phyloP scores from a whole-genome alignment of 2,329 filamentous ascomycete genomes.

The Stagonosporopsis cucurbitacearum region DNA sequence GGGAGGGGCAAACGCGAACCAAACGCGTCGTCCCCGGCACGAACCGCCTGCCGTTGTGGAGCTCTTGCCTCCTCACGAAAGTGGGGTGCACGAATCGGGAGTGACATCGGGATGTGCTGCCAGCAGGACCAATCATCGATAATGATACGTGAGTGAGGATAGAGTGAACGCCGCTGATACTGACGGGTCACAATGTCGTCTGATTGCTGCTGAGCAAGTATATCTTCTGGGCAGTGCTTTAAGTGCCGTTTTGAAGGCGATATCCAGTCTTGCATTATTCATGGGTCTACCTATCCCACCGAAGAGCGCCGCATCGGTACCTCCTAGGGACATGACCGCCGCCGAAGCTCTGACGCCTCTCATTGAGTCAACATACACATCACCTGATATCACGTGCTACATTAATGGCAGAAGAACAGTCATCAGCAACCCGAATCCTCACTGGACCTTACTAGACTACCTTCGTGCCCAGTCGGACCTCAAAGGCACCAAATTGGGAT shows the following conservation, averaged over 20 bases:
- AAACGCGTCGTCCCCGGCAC: constrained; percentile 8
- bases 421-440: constrained; percentile 85
- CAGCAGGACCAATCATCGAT: constrained; percentile 29
- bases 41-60: constrained; percentile 10
- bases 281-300: constrained; percentile 44
- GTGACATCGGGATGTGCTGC: neutral
- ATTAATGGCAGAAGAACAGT: constrained; percentile 88
- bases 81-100: constrained; percentile 11
- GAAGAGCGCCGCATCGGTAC: constrained; percentile 36
- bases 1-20: constrained; percentile 26
- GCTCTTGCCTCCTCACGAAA: neutral
- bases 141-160: constrained; percentile 33
- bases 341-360: constrained; percentile 63
- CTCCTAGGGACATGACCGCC: constrained; percentile 35
- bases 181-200: constrained; percentile 20
- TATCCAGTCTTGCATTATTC: constrained; percentile 5
- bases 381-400: constrained; percentile 75
- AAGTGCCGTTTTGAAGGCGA: neutral
- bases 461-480: constrained; percentile 81
- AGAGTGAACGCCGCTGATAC: constrained; percentile 20
- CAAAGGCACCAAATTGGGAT: constrained; percentile 94
- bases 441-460: constrained; percentile 90
- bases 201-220: constrained; percentile 3
- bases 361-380: constrained; percentile 81
- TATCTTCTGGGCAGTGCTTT: constrained; percentile 3